phyloP scores from a whole-genome alignment of 176 grass and related monocot genomes.

The Eleusine coracana region DNA sequence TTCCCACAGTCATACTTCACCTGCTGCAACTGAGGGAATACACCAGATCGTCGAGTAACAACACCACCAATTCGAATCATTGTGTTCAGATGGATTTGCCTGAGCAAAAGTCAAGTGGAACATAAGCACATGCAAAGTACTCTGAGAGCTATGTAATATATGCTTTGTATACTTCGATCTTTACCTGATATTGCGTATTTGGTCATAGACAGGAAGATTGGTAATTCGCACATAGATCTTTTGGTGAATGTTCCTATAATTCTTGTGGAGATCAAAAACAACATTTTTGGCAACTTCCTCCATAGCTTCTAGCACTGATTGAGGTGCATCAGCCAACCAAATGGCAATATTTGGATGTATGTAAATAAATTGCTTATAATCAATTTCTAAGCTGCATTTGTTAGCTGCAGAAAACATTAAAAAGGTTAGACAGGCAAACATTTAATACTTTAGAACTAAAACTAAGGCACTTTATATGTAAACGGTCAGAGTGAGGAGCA shows the following conservation, averaged over 20 bases:
- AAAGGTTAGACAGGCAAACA: constrained; percentile 19
- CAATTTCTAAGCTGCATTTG: constrained; percentile 95
- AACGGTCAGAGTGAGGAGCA: constrained; percentile 1
- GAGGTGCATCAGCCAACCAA: constrained; percentile 95
- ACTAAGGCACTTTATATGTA: neutral
- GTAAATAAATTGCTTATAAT: constrained; percentile 94
- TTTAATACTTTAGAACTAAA: constrained; percentile 20
- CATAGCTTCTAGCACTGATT: constrained; percentile 97
- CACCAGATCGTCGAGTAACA: constrained; percentile 88
- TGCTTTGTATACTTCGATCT: constrained; percentile 6
- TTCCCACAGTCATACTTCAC: constrained; percentile 97
- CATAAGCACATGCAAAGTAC: constrained; percentile 26
- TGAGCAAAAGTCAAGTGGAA: constrained; percentile 36
- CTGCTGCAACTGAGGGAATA: constrained; percentile 93
- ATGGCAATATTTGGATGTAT: constrained; percentile 96
- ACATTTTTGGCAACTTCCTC: constrained; percentile 93
- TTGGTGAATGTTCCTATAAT: constrained; percentile 94
- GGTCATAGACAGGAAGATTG: constrained; percentile 98
- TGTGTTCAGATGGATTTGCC: constrained; percentile 98
- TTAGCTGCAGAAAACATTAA: constrained; percentile 61
- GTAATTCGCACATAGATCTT: constrained; percentile 94
- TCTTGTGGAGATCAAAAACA: constrained; percentile 90
- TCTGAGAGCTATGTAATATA: neutral
- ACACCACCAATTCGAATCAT: constrained; percentile 99
- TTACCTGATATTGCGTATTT: constrained; percentile 95